Evolutionary conservation across 2,329 filamentous ascomycete species (phyloP).

Genomic region (Xylariaceae sp.): DNA sequence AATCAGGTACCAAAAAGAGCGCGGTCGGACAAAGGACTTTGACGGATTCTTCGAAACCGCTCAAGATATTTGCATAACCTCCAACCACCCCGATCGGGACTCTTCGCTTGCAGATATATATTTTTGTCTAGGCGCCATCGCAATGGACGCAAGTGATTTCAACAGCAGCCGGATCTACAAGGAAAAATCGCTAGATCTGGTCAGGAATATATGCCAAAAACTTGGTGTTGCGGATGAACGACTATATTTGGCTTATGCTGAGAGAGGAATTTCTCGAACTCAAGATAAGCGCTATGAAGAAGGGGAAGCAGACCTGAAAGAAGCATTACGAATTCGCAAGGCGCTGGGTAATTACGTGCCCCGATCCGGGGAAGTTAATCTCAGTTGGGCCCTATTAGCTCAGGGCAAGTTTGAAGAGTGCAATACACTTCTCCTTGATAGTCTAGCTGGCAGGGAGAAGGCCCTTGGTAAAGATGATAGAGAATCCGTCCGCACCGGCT

Average conservation of each 20-base stretch:
- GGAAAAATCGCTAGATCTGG: background rate
- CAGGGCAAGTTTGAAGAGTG: no score
- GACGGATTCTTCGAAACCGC: constrained; percentile 1
- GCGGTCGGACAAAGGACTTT: background rate
- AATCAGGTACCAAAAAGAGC: constrained; percentile 1
- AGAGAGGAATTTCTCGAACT: background rate
- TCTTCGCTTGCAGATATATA: background rate
- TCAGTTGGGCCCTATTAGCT: no score
- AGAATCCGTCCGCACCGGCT: background rate
- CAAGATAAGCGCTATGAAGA: background rate
- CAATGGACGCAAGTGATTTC: background rate
- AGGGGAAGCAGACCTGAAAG: background rate
- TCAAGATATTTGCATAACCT: background rate
- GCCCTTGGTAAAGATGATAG: no score
- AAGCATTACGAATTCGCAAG: background rate
- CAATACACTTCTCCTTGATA: no score
- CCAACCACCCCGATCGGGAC: background rate
- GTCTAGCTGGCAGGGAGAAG: no score
- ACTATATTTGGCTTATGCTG: background rate
- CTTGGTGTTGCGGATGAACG: background rate
- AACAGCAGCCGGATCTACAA: background rate
- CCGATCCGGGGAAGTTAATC: background rate
- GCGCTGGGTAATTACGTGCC: background rate
- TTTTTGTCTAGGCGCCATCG: background rate
- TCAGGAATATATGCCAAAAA: background rate